phyloP scores from a whole-genome alignment of 1,284 basidiomycete genomes.

The Coniferiporia sulphurascens region DNA sequence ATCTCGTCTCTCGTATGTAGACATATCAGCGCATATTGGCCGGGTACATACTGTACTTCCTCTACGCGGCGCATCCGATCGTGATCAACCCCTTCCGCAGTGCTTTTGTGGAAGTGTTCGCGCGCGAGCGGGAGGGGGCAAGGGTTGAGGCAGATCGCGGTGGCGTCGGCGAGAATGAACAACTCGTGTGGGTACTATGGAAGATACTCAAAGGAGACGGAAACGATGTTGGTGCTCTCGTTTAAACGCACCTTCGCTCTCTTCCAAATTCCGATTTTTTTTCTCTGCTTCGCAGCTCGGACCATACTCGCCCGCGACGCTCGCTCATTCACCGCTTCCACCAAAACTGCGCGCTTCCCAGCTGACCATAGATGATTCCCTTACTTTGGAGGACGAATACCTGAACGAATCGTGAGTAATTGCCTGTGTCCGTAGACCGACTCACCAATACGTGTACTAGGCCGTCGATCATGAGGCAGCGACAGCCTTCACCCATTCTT shows the following conservation, averaged over 20 bases:
- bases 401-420: conserved; percentile 28
- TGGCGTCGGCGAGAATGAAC: conserved; percentile 58
- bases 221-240: conserved; percentile 52
- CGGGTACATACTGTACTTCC: conserved; percentile 48
- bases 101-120: conserved; percentile 57
- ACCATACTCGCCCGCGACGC: conserved; percentile 65
- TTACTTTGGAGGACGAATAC: conserved; percentile 41
- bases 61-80: conserved; percentile 71
- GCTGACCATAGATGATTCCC: conserved; percentile 57
- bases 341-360: conserved; percentile 65
- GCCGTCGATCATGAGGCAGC: not conserved
- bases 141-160: conserved; percentile 44
- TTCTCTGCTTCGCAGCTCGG: conserved; percentile 47
- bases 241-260: conserved; percentile 2
- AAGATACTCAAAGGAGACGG: conserved; percentile 77
- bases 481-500: not conserved
- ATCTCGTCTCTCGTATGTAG: conserved; percentile 31
- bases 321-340: conserved; percentile 64
- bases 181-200: conserved; percentile 77
- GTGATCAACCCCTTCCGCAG: conserved; percentile 73
- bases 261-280: conserved; percentile 5
- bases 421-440: not conserved
- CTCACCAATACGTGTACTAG: not conserved
- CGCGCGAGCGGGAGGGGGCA: conserved; percentile 58
- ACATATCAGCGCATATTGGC: conserved; percentile 67